Evolutionary conservation across 2,329 filamentous ascomycete species (phyloP).

Genomic region (Phialocephala subalpina): DNA sequence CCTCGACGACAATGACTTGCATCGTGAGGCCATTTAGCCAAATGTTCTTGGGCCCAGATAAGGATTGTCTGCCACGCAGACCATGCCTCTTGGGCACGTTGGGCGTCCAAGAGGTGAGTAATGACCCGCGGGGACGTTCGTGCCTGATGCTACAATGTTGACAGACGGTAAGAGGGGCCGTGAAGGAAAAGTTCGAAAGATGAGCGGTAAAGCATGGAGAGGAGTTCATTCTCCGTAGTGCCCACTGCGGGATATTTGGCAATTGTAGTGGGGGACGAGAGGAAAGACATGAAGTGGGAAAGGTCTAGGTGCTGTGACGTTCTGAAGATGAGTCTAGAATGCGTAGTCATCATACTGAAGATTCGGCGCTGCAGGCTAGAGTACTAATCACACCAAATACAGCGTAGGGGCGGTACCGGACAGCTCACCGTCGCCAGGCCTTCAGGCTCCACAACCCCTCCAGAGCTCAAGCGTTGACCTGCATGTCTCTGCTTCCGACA

Average conservation of each 20-base stretch:
- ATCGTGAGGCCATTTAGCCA: slow-evolving; percentile 8
- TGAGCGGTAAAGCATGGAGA: background rate
- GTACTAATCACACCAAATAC: background rate
- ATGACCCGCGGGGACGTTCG: background rate
- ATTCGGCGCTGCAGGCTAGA: background rate
- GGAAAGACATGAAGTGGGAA: background rate
- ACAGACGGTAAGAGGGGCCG: background rate
- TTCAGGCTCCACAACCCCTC: background rate
- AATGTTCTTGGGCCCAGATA: background rate
- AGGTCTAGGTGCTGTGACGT: background rate
- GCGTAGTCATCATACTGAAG: background rate
- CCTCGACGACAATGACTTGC: slow-evolving; percentile 2
- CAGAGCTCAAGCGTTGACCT: background rate
- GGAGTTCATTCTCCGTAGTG: background rate
- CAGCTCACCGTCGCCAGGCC: background rate
- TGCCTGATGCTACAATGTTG: slow-evolving; percentile 2
- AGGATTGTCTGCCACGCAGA: background rate
- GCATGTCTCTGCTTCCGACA: background rate
- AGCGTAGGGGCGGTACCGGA: background rate
- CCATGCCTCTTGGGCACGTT: slow-evolving; percentile 9
- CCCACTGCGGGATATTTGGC: background rate
- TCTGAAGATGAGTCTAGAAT: background rate
- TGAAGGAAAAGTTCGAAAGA: background rate
- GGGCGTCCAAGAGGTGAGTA: slow-evolving; percentile 7
- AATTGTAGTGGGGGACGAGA: background rate